These are phyloP conservation scores for Rhizodiscina lignyota DNA, from an alignment of 495 filamentous ascomycete species.

Conservation along the genomic window DNA sequence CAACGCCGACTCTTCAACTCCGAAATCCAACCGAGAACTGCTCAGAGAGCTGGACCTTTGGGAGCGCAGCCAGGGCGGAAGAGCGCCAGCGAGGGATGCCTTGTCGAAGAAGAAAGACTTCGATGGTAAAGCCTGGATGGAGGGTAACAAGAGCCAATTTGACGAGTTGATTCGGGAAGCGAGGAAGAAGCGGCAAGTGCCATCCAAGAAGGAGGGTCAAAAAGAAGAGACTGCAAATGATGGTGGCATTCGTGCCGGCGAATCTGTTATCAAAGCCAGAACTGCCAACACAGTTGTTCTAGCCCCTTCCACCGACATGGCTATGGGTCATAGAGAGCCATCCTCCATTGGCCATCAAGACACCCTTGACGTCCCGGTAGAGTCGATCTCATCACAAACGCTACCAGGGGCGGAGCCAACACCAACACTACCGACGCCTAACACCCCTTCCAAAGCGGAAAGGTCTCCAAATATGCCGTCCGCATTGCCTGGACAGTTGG, in stretches of 20 bases:
- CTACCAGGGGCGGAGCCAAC: not conserved
- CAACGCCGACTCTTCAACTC: conserved; percentile 69
- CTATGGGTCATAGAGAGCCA: not conserved
- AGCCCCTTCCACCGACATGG: not conserved
- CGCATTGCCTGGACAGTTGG: not conserved
- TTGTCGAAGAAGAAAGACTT: conserved; percentile 51
- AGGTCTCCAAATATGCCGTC: not conserved
- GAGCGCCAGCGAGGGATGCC: conserved; percentile 21
- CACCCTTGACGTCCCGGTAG: not conserved
- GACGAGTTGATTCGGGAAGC: conserved; percentile 26
- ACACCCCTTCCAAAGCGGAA: not conserved
- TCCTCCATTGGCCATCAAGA: not conserved
- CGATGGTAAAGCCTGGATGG: conserved; percentile 59
- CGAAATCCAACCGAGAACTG: conserved; percentile 52
- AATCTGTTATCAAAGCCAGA: conserved; percentile 4
- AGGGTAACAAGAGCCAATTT: conserved; percentile 56
- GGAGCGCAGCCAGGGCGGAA: conserved; percentile 58
- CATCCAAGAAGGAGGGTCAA: not conserved
- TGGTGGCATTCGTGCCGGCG: not conserved
- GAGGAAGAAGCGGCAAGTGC: conserved; percentile 7
- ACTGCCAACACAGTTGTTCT: not conserved
- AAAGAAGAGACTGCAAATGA: conserved; percentile 1
- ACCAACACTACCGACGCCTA: not conserved
- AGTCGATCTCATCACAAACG: not conserved
- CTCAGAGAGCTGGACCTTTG: conserved; percentile 64